Percentiles rank a stretch among this genome's conserved stretches.
These are phyloP conservation scores for Coemansia sp. DNA, from an alignment of 192 early-diverging fungal species.

Conservation along the genomic window DNA sequence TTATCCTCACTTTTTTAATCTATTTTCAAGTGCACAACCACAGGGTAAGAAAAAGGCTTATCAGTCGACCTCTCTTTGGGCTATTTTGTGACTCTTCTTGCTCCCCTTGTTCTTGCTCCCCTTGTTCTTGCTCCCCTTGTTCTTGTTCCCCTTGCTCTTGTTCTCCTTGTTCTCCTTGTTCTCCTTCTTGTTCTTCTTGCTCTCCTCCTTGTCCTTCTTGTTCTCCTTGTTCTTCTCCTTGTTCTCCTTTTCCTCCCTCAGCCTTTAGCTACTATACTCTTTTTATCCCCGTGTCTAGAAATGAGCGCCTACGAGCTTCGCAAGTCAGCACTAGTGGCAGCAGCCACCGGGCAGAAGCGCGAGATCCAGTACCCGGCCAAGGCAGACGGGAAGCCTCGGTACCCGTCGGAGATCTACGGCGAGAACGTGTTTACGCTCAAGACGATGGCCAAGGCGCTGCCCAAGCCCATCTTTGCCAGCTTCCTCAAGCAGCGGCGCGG, in stretches of 20 bases:
- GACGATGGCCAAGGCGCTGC: constrained; percentile 82
- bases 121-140: no score
- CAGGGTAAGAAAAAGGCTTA: not conserved
- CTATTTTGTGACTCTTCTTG: not conserved
- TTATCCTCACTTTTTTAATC: not conserved
- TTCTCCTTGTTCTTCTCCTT: no score
- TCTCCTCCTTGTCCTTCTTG: no score
- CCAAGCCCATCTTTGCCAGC: constrained; percentile 91
- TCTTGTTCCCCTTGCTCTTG: no score
- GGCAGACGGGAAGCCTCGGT: constrained; percentile 67
- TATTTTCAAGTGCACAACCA: not conserved
- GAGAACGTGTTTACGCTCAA: constrained; percentile 93
- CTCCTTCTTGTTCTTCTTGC: no score
- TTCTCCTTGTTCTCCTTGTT: no score
- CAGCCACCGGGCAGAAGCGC: constrained; percentile 66
- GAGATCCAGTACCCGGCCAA: constrained; percentile 74
- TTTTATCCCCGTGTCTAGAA: not conserved
- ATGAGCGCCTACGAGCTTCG: constrained; percentile 54
- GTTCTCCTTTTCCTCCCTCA: no score
- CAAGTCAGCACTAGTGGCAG: constrained; percentile 61
- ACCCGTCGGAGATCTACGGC: constrained; percentile 89
- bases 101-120: not conserved
- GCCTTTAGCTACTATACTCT: not conserved
- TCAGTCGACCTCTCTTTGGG: no score
- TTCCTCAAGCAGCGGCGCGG: constrained; percentile 94